Percentiles rank a stretch among this genome's conserved stretches.
Evolutionary conservation across 1,284 basidiomycete species (phyloP).

Genomic region (Rhodotorula mucilaginosa): DNA sequence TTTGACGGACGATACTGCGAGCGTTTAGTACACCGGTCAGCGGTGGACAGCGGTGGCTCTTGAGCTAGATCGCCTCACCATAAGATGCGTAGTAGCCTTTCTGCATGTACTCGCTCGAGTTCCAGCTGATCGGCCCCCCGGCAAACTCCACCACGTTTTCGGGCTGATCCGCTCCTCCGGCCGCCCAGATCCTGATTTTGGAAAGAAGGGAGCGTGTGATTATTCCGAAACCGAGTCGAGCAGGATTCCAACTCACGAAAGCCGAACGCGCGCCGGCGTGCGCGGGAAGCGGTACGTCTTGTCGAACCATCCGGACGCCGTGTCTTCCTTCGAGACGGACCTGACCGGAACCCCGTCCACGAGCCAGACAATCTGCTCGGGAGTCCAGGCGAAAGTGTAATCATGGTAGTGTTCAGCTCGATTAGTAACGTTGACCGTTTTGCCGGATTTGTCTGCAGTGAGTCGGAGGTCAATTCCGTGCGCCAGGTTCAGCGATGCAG

Average conservation of each 20-base stretch:
- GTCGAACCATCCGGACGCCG: background rate
- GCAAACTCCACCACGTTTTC: conserved; percentile 1
- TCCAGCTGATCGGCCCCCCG: conserved; percentile 15
- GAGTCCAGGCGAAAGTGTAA: conserved; percentile 29
- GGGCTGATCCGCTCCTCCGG: background rate
- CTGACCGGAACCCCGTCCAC: conserved; percentile 21
- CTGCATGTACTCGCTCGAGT: background rate
- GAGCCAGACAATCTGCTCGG: conserved; percentile 21
- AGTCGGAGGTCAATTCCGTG: background rate
- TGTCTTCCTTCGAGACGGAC: conserved; percentile 10
- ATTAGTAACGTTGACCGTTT: background rate
- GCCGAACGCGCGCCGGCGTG: conserved; percentile 25
- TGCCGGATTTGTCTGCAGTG: background rate
- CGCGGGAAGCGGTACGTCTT: conserved; percentile 15
- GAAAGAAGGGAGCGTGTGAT: background rate
- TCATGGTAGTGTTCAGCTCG: conserved; percentile 17
- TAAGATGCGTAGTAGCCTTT: conserved; percentile 16
- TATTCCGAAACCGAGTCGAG: fast-evolving
- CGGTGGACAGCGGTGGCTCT: fast-evolving
- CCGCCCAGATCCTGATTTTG: conserved; percentile 16
- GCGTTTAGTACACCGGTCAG: background rate
- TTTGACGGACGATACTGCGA: conserved; percentile 10
- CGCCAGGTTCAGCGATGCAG: background rate
- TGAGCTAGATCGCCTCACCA: background rate
- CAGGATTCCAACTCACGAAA: conserved; percentile 13